These are phyloP conservation scores for Lentinus brumalis DNA, from an alignment of 768 basidiomycete genomes.

Conservation along the genomic window DNA sequence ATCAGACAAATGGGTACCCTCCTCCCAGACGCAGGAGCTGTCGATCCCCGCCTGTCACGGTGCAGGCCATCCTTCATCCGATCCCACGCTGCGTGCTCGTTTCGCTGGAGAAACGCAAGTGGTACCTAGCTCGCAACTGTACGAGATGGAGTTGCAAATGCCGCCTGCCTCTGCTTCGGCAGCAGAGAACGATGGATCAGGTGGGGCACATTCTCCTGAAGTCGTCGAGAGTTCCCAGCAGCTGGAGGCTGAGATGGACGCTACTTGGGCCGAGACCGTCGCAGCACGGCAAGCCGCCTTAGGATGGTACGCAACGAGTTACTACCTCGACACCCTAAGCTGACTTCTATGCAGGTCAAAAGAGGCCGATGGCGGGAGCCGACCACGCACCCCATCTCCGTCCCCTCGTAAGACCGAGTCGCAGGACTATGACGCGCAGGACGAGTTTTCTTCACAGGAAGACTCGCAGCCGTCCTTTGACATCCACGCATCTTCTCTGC, in stretches of 20 bases:
- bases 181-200: not conserved
- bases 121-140: conserved; percentile 23
- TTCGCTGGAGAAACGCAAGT: conserved; percentile 2
- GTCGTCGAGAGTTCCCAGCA: conserved; percentile 36
- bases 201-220: not conserved
- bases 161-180: not conserved
- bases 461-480: not conserved
- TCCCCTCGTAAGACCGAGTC: conserved; percentile 3
- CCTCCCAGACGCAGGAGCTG: conserved; percentile 24
- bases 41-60: not conserved
- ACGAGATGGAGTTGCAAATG: conserved; percentile 19
- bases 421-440: conserved; percentile 14
- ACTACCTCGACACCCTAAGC: not conserved
- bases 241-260: conserved; percentile 32
- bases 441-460: conserved; percentile 6
- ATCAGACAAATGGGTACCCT: conserved; percentile 15
- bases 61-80: not conserved
- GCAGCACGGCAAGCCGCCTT: not conserved
- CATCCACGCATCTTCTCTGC: not conserved
- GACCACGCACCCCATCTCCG: not conserved
- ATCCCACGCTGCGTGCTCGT: not conserved
- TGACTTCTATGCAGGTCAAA: not conserved
- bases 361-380: not conserved
- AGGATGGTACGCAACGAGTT: not conserved
- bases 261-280: not conserved